Base-by-base conservation (phyloP, 345 rosid species). In the Sonneratia caseolaris region DNA sequence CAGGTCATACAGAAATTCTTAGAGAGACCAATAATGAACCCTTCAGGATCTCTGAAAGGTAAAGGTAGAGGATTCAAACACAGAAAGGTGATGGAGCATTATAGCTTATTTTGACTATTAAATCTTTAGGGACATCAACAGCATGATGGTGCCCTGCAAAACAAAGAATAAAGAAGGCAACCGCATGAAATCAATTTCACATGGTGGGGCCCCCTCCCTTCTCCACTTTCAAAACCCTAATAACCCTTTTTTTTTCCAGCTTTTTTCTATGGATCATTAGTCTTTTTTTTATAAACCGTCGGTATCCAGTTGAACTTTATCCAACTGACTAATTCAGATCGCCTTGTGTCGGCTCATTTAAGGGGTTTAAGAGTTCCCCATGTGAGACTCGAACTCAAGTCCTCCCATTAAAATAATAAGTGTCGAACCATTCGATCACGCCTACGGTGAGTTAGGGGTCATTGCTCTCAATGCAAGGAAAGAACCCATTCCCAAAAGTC, bases 91-190 rank as follows among this genome's bases (percentile, higher is more conserved):
- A 73, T 64, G 7, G 53, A 43, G n/a, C 35, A 61, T 51, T 45
- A 68, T 64, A 38, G 59, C 67, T 62, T 69, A 65, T 68, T 76
- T 81, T 76, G 81, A 81, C 75, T 81, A 4, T 74, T 35, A 68
- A 47, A 22, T 43, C 51, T 57, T 27, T 38, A 70, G 18, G 37
- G 66, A 10, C 19, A 55, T 64, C 79, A 38, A 68, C 74, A 68
- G 62, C 66, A 76, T 75, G 37, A 73, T 47, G 68, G 27, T 64
- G 73, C 56, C 74, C 47, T 45, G 57, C 73, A 51, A 12, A 61
- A 61, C 16, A n/a, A 51, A 38, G 68, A 8, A 3, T 36, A 66
- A 74, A 74, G 61, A 68, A 5, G 37, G 18, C 55, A 1, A 13
- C 69, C 45, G 19, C 21, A 32, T 62, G 38, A 11, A 62, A 62